These are phyloP conservation scores for Glycine tomentella DNA, from an alignment of 306 rosid species.

Conservation along the genomic window DNA sequence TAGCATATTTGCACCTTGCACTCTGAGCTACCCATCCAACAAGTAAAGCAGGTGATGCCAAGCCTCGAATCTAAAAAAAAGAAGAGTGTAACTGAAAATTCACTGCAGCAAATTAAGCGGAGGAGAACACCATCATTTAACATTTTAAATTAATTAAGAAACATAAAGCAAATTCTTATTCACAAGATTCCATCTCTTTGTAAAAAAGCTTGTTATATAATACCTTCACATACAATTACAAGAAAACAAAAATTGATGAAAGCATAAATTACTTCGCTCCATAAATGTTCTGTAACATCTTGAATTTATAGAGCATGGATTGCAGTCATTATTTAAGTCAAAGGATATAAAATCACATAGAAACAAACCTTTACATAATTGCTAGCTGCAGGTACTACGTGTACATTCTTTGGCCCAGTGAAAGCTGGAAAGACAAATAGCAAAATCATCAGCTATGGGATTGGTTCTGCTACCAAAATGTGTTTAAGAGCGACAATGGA, in stretches of 20 bases:
- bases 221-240: constrained; percentile 25
- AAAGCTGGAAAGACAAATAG: constrained; percentile 68
- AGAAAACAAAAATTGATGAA: constrained; percentile 30
- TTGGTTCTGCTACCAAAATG: constrained; percentile 41
- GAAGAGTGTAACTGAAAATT: constrained; percentile 23
- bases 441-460: constrained; percentile 51
- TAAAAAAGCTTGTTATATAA: neutral
- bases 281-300: neutral
- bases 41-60: constrained; percentile 78
- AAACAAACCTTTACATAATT: constrained; percentile 82
- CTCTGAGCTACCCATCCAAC: constrained; percentile 78
- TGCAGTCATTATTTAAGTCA: constrained; percentile 19
- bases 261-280: constrained; percentile 30
- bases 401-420: constrained; percentile 70
- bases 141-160: constrained; percentile 20
- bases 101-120: constrained; percentile 28
- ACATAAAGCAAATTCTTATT: neutral
- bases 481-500: constrained; percentile 32
- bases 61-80: constrained; percentile 65
- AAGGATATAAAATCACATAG: constrained; percentile 6
- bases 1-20: constrained; percentile 61
- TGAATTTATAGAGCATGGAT: constrained; percentile 16
- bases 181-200: constrained; percentile 6
- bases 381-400: constrained; percentile 83
- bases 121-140: constrained; percentile 19